Base-by-base conservation (phyloP, 495 filamentous ascomycete species). In the Articulospora tetracladia region DNA sequence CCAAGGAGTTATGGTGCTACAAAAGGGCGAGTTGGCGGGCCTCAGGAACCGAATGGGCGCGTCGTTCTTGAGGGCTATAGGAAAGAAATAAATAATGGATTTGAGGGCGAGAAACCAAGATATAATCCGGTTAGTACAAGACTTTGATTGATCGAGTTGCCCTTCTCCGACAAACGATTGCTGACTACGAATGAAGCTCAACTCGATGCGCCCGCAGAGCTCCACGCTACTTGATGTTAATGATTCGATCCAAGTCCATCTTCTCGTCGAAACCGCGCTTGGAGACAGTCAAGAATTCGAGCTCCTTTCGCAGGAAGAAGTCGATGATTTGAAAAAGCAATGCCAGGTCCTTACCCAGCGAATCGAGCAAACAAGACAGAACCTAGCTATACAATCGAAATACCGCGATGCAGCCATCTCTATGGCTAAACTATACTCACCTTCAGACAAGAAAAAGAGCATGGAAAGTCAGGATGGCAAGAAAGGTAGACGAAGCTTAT, bases 251-350 rank as follows among this genome's bases (percentile, higher is more conserved):
- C 80, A 83, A 61, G 70, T 96, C 73, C 96, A 98, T 72, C 77
- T 98, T 17, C 79, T 98, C 55, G 93, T 93, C 63, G 93, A 97
- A 74, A 97, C 91, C 26, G 94, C 94, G 11, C 84, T 97, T 61
- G 83, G 83, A 44, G 94, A 98, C 72, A 93, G 91, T 71, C 83
- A 84, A 65, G 74, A 84, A 59, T 98, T 84, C 70, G 88, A 94
- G 68, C 83, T 98, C 12, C 76, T 98, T 19, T 92, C 93, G 0
- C 86, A 91, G 47, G 92, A 95, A 66, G 92, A 97, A 69, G 86
- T 97, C 22, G 94, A 98, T 55, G 81, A 83, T 7, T 73, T 98
- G 66, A 98, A 98, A 77, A 95, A 90, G 69, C 90, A 96, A 73
- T 78, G 85, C 51, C 77, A 82, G 41, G 73, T 83, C 13, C 73